A percentile compares a stretch with the other conserved stretches of the same genome.
These are phyloP conservation scores for Cordyceps javanica DNA, from an alignment of 2,329 filamentous ascomycete genomes.

Conservation along the genomic window DNA sequence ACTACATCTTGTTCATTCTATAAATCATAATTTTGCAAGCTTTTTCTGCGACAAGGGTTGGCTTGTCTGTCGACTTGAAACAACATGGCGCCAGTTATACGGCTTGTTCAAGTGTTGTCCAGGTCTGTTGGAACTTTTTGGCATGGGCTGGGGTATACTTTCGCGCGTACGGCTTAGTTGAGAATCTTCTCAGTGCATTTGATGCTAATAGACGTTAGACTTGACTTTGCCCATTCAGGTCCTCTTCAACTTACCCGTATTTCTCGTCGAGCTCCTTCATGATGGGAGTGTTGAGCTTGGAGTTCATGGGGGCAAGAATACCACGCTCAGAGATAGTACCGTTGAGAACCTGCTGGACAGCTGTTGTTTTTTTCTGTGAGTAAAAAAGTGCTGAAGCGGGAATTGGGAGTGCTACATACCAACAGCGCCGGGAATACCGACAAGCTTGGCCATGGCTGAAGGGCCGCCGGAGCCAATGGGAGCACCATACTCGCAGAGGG, in stretches of 20 bases:
- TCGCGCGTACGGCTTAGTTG: background rate
- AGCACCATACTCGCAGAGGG: conserved; percentile 76
- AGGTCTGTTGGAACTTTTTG: background rate
- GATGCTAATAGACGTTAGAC: conserved; percentile 3
- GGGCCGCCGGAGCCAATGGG: conserved; percentile 71
- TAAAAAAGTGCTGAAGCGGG: background rate
- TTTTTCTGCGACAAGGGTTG: background rate
- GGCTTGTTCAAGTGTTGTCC: background rate
- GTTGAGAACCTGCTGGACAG: conserved; percentile 71
- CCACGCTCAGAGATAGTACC: conserved; percentile 67
- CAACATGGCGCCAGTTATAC: background rate
- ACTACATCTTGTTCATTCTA: background rate
- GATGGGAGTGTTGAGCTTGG: conserved; percentile 64
- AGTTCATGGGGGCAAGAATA: conserved; percentile 70
- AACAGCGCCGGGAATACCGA: conserved; percentile 59
- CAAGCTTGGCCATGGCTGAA: conserved; percentile 76
- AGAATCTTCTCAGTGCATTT: conserved; percentile 10
- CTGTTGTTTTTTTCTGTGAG: conserved; percentile 42
- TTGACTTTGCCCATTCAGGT: accelerated
- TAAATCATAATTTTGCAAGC: background rate
- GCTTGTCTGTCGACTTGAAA: background rate
- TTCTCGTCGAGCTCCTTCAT: conserved; percentile 74
- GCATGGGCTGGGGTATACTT: background rate
- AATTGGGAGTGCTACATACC: conserved; percentile 10
- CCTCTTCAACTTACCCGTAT: conserved; percentile 41